A percentile compares a stretch with the other conserved stretches of the same genome.
These are phyloP conservation scores for Forsythia viridissima DNA, from an alignment of 257 asterid genomes.

Conservation along the genomic window DNA sequence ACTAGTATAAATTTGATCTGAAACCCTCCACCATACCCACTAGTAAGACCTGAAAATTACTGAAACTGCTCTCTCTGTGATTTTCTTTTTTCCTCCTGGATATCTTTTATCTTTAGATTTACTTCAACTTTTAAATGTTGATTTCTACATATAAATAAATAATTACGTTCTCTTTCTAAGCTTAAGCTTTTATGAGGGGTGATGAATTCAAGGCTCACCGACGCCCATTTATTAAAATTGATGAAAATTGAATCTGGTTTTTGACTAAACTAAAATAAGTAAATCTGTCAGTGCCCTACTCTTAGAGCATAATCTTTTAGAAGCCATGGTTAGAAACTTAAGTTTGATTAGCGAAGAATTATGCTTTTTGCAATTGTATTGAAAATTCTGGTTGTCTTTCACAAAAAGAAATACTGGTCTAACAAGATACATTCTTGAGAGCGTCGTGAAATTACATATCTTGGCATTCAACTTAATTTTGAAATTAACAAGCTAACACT, in stretches of 20 bases:
- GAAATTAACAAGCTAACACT: background rate
- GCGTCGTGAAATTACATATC: background rate
- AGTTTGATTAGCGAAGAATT: background rate
- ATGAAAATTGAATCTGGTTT: background rate
- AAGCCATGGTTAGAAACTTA: background rate
- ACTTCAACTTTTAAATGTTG: background rate
- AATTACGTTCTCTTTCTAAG: background rate
- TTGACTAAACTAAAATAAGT: background rate
- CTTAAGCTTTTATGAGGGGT: background rate
- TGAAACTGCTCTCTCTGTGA: background rate
- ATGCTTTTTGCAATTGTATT: background rate
- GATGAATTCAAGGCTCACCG: background rate
- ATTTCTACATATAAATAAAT: background rate
- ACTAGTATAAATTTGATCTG: slow-evolving; percentile 45
- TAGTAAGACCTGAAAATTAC: slow-evolving; percentile 44
- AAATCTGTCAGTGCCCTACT: background rate
- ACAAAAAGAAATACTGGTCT: background rate
- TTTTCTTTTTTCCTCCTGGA: background rate
- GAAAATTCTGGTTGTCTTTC: background rate
- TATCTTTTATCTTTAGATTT: background rate
- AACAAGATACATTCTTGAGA: background rate
- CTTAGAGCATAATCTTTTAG: background rate
- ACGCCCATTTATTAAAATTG: background rate
- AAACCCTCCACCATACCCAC: slow-evolving; percentile 82
- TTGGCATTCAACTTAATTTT: background rate